Evolutionary conservation across 306 rosid species (phyloP).

Genomic region (Vigna hirtella): DNA sequence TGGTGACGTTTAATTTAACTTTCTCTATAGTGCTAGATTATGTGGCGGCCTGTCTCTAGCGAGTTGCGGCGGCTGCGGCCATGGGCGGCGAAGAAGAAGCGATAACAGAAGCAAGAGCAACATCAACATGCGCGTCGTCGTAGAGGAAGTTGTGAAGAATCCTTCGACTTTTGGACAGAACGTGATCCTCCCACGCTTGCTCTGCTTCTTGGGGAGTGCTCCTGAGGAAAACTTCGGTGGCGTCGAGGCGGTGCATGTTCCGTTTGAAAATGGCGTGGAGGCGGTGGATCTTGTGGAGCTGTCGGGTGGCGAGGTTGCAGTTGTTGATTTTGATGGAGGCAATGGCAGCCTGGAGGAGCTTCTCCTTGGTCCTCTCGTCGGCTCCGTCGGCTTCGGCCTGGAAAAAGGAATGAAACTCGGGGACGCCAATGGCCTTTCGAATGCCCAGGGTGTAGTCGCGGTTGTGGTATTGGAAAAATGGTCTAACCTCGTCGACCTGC

Average conservation of each 20-base stretch:
- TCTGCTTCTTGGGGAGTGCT: constrained; percentile 6
- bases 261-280: constrained; percentile 48
- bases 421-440: constrained; percentile 56
- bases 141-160: constrained; percentile 47
- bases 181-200: constrained; percentile 50
- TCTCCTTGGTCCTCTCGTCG: constrained; percentile 32
- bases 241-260: constrained; percentile 53
- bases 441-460: constrained; percentile 45
- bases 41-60: constrained; percentile 15
- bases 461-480: not conserved
- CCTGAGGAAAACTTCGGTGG: constrained; percentile 40
- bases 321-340: constrained; percentile 45
- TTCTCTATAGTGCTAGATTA: not conserved
- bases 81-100: constrained; percentile 31
- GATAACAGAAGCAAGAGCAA: not conserved
- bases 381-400: constrained; percentile 1
- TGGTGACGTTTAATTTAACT: not conserved
- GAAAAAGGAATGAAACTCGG: constrained; percentile 47
- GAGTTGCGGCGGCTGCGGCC: constrained; percentile 40
- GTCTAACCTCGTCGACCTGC: constrained; percentile 43
- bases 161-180: constrained; percentile 20
- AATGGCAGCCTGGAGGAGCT: constrained; percentile 47
- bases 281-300: constrained; percentile 47
- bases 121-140: constrained; percentile 25
- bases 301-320: constrained; percentile 47